Conservation (phyloP, 192 early-diverging fungal genomes). For the Coemansia sp. region DNA sequence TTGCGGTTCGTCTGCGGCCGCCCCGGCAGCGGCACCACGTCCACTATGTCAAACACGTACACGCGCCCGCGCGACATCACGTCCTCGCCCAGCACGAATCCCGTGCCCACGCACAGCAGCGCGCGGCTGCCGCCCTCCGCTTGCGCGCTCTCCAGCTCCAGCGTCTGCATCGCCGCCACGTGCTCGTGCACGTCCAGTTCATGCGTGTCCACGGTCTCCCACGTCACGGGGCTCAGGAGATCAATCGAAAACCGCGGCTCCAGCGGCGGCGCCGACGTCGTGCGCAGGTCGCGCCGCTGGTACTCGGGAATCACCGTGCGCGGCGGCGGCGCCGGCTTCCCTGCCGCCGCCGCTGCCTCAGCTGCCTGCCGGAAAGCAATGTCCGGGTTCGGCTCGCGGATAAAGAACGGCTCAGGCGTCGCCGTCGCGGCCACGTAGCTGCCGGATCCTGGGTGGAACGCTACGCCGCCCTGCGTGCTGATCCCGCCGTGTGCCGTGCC, state of each 20-base stretch:
- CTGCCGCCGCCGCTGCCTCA: slow-evolving; percentile 12
- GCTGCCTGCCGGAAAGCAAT: slow-evolving; percentile 30
- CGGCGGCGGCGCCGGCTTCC: background rate
- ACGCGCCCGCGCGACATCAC: slow-evolving; percentile 84
- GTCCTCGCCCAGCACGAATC: slow-evolving; percentile 87
- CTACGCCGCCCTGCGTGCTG: slow-evolving; percentile 61
- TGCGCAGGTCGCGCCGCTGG: slow-evolving; percentile 30
- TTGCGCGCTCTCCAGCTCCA: slow-evolving; percentile 81
- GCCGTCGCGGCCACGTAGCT: slow-evolving; percentile 81
- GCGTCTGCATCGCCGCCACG: slow-evolving; percentile 70
- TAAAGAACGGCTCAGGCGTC: slow-evolving; percentile 58
- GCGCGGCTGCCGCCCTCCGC: slow-evolving; percentile 80
- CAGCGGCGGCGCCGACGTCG: slow-evolving; percentile 59
- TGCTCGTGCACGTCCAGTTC: slow-evolving; percentile 82
- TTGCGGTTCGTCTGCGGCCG: slow-evolving; percentile 93
- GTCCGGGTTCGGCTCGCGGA: slow-evolving; percentile 71
- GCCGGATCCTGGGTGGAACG: slow-evolving; percentile 79
- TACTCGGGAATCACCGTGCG: slow-evolving; percentile 32
- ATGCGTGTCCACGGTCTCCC: slow-evolving; percentile 87
- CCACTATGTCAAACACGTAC: slow-evolving; percentile 91
- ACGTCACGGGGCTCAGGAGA: slow-evolving; percentile 89
- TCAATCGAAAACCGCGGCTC: slow-evolving; percentile 70
- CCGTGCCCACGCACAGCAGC: slow-evolving; percentile 87
- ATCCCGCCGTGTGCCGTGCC: slow-evolving; percentile 42
- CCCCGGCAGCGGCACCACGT: slow-evolving; percentile 93